Conservation (phyloP, 768 basidiomycete genomes). For the Sutorius australiensis region DNA sequence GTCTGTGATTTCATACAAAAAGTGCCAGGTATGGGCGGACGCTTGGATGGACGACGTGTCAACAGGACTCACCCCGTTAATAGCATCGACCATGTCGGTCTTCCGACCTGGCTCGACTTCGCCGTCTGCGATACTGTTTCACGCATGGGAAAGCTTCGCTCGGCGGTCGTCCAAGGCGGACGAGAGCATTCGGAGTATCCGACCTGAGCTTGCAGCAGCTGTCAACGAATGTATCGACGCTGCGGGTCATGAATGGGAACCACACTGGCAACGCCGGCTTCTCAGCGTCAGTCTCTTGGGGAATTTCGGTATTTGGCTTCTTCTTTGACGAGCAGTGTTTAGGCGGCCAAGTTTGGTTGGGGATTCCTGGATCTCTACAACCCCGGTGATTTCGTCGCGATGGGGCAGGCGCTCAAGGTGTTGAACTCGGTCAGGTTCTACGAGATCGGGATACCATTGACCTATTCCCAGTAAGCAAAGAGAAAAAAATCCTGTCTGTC, state of each 20-base stretch:
- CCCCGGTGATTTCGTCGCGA: slow-evolving; percentile 85
- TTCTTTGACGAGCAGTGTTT: background rate
- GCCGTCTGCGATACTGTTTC: slow-evolving; percentile 86
- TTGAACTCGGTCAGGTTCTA: slow-evolving; percentile 89
- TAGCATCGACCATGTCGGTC: slow-evolving; percentile 75
- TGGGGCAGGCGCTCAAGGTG: slow-evolving; percentile 91
- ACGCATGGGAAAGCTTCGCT: slow-evolving; percentile 87
- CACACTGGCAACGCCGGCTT: slow-evolving; percentile 82
- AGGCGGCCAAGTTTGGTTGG: slow-evolving; percentile 97
- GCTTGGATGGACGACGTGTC: background rate
- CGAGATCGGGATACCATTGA: slow-evolving; percentile 91
- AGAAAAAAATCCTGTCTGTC: background rate
- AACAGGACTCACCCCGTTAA: background rate
- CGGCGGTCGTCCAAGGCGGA: slow-evolving; percentile 87
- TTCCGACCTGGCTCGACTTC: slow-evolving; percentile 92
- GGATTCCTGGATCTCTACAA: slow-evolving; percentile 92
- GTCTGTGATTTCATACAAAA: slow-evolving; percentile 89
- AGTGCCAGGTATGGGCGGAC: slow-evolving; percentile 66
- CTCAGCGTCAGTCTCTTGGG: slow-evolving; percentile 55
- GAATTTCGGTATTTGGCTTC: background rate
- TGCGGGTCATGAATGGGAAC: slow-evolving; percentile 89
- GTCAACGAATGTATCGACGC: slow-evolving; percentile 93
- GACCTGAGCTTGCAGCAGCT: slow-evolving; percentile 78
- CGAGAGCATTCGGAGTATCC: slow-evolving; percentile 85
- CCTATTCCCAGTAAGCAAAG: slow-evolving; percentile 75